Evolutionary conservation across 495 filamentous ascomycete genomes (phyloP), one percentile per base, ranked within the genome.

Genomic region (Aspergillus kassunensis): DNA sequence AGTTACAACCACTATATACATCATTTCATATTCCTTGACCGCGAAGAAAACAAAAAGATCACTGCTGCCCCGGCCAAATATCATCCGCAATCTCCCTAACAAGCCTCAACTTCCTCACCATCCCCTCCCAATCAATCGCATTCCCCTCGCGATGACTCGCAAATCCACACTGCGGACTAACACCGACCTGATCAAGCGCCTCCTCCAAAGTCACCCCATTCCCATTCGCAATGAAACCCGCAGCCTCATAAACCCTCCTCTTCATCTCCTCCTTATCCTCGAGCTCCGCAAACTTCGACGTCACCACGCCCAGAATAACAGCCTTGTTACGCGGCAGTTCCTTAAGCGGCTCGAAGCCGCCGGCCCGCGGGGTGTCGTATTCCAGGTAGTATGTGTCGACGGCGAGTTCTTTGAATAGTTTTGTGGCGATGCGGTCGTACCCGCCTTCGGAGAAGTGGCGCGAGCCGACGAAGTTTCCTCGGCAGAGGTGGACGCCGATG

Each of bases 351-450:
- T 90, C 87, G 60, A 93, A 91, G 20, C 86, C 84, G 13, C 89
- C 88, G 10, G 85, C 78, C 4, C 88, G 79, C 21, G 77, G 75
- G 12, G 85, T 90, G 71, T 91, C 88, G 67, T 90, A 92, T 66
- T 91, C 88, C 47, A 92, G 82, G 63, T 89, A 91, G 71, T 87
- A 91, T 5, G 87, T 89, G 68, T 86, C 78, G 13, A 90, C 82
- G 54, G 88, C 80, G 35, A 91, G 76, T 52, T 86, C 72, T 51
- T 83, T 75, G 76, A 93, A 93, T 12, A 93, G 78, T 73, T 87
- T 88, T 58, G 79, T 78, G 40, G 89, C 88, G 53, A 93, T 89
- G 47, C 80, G 75, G 67, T 91, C 88, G 67, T 91, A 93, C 18
- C 82, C 84, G 25, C 88, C 88, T 66, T 89, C 84, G 48, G 83